A percentile compares a stretch with the other conserved stretches of the same genome.
phyloP scores from a whole-genome alignment of 176 grass and related monocot species.

The Thinopyrum elongatum region DNA sequence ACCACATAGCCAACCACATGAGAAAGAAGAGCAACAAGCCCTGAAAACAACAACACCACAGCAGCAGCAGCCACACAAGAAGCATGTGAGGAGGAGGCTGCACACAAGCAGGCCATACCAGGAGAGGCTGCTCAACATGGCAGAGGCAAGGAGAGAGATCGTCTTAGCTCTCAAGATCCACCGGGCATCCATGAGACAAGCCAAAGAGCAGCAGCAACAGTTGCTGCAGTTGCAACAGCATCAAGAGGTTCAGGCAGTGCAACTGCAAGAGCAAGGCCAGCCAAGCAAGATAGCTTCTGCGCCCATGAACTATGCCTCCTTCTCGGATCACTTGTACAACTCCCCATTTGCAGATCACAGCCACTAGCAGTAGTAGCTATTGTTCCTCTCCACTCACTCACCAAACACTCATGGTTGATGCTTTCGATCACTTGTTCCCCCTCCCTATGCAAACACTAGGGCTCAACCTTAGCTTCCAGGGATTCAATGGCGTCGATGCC shows the following conservation, averaged over 20 bases:
- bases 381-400: slow-evolving; percentile 28
- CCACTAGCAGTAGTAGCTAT: not conserved
- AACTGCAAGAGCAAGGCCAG: not conserved
- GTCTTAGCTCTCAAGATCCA: slow-evolving; percentile 92
- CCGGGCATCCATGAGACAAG: slow-evolving; percentile 89
- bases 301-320: slow-evolving; percentile 34
- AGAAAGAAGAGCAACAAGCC: slow-evolving; percentile 2
- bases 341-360: slow-evolving; percentile 26
- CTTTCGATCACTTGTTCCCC: slow-evolving; percentile 39
- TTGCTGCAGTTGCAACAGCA: slow-evolving; percentile 38
- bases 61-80: slow-evolving; percentile 64
- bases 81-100: slow-evolving; percentile 88
- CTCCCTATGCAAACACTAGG: slow-evolving; percentile 76
- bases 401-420: slow-evolving; percentile 34
- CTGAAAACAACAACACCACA: not conserved
- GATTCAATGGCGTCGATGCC: slow-evolving; percentile 39
- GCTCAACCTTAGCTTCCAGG: slow-evolving; percentile 81
- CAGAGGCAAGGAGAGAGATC: slow-evolving; percentile 92
- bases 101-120: slow-evolving; percentile 90
- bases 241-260: slow-evolving; percentile 31
- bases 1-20: not conserved
- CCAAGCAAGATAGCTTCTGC: slow-evolving; percentile 8
- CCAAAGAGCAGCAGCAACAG: slow-evolving; percentile 72
- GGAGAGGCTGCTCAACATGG: slow-evolving; percentile 93
- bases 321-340: slow-evolving; percentile 34